Evolutionary conservation across 257 asterid genomes (phyloP).

Genomic region (Henckelia pumila): DNA sequence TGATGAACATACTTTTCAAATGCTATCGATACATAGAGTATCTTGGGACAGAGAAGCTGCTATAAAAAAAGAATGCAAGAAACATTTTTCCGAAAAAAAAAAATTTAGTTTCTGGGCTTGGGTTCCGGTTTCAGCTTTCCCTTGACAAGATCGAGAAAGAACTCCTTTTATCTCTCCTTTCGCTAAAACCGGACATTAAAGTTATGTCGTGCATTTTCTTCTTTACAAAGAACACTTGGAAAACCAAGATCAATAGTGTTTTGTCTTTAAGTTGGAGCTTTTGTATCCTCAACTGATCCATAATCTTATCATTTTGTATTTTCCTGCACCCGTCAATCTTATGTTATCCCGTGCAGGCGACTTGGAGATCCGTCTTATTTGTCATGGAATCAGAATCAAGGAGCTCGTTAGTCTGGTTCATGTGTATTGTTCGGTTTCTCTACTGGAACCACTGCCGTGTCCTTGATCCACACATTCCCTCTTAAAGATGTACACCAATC

Average conservation of each 20-base stretch:
- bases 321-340: background rate
- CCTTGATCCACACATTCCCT: constrained; percentile 8
- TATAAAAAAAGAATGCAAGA: background rate
- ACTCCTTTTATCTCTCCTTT: too few species aligned
- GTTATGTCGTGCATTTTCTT: background rate
- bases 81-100: too few species aligned
- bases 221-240: background rate
- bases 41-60: background rate
- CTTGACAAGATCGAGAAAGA: background rate
- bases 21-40: background rate
- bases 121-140: background rate
- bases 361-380: constrained; percentile 91
- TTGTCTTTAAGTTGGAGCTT: too few species aligned
- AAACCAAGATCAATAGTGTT: background rate
- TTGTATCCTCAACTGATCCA: background rate
- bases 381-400: constrained; percentile 87
- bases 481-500: constrained; percentile 31
- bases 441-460: background rate
- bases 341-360: constrained; percentile 52
- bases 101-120: background rate
- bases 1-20: background rate
- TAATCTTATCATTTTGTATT: too few species aligned
- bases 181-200: background rate
- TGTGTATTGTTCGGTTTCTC: constrained; percentile 9
- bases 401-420: constrained; percentile 49